Evolutionary conservation across 805 yeast genomes (phyloP).

Genomic region (Saccharomycopsis schoenii): DNA sequence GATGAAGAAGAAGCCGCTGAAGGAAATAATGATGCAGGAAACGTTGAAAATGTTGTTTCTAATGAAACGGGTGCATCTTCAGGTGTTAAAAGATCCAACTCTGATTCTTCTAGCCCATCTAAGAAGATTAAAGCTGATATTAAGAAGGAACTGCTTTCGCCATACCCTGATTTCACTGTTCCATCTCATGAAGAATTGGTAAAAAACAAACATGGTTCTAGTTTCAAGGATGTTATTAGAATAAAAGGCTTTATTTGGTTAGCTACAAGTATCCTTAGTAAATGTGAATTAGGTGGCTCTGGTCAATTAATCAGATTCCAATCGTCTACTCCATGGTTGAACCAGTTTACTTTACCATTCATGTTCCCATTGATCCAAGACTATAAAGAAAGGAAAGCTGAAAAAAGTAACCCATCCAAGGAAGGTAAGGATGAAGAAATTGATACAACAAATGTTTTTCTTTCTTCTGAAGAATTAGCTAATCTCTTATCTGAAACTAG

Average conservation of each 20-base stretch:
- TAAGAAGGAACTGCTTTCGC: not conserved
- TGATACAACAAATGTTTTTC: not conserved
- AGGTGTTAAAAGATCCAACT: not conserved
- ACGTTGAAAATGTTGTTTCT: constrained; percentile 10
- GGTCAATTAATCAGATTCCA: constrained; percentile 17
- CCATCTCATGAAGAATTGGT: constrained; percentile 24
- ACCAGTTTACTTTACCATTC: constrained; percentile 12
- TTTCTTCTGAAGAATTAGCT: constrained; percentile 17
- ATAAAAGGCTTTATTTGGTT: constrained; percentile 39
- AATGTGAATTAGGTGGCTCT: constrained; percentile 17
- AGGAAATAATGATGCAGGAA: constrained; percentile 14
- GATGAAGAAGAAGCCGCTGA: constrained; percentile 13
- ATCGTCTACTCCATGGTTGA: constrained; percentile 10
- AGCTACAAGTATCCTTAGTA: constrained; percentile 27
- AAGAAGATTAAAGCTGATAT: constrained; percentile 10
- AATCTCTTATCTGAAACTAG: constrained; percentile 27
- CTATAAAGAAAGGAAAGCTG: not conserved
- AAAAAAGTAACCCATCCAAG: not conserved
- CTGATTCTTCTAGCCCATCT: not conserved
- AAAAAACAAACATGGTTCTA: constrained; percentile 28
- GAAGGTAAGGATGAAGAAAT: constrained; percentile 1
- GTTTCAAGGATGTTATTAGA: constrained; percentile 30
- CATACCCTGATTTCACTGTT: constrained; percentile 3
- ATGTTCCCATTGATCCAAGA: not conserved
- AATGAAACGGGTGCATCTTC: constrained; percentile 1